phyloP scores from a whole-genome alignment of 1,139 yeast species.

The Magnusiomyces tetraspermus region DNA sequence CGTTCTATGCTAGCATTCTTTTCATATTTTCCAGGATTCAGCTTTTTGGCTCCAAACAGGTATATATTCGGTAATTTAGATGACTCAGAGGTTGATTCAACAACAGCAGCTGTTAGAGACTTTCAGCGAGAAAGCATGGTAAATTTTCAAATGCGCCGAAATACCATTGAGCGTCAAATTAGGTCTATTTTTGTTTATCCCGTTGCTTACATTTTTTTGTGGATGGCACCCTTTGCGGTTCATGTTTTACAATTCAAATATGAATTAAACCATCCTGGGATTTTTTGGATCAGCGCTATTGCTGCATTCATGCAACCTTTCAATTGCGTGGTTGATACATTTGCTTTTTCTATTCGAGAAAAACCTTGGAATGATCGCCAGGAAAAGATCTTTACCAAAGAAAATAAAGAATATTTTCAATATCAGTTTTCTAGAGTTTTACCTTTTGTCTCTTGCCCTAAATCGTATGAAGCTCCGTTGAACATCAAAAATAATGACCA shows the following conservation, averaged over 20 bases:
- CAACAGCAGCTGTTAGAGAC: constrained; percentile 16
- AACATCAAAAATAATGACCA: neutral
- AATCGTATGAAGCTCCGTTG: neutral
- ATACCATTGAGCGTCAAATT: constrained; percentile 67
- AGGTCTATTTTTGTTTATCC: constrained; percentile 78
- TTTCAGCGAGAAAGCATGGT: constrained; percentile 53
- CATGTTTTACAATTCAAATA: constrained; percentile 48
- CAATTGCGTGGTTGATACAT: constrained; percentile 66
- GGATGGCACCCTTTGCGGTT: constrained; percentile 73
- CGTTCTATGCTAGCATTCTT: constrained; percentile 14
- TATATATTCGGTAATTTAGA: neutral
- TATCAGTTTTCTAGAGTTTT: constrained; percentile 4
- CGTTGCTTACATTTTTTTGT: constrained; percentile 63
- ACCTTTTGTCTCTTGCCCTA: constrained; percentile 4
- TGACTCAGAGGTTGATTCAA: constrained; percentile 8
- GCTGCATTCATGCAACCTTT: constrained; percentile 75
- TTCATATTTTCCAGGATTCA: constrained; percentile 26
- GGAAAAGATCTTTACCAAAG: constrained; percentile 12
- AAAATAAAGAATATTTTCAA: constrained; percentile 8
- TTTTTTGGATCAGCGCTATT: constrained; percentile 57
- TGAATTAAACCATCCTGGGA: constrained; percentile 29
- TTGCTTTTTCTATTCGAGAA: constrained; percentile 69
- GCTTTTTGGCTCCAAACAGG: constrained; percentile 18
- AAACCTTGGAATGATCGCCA: constrained; percentile 14
- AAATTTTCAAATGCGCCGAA: constrained; percentile 51